Conservation (phyloP, 2,329 filamentous ascomycete species). For the Aspergillus udagawae region DNA sequence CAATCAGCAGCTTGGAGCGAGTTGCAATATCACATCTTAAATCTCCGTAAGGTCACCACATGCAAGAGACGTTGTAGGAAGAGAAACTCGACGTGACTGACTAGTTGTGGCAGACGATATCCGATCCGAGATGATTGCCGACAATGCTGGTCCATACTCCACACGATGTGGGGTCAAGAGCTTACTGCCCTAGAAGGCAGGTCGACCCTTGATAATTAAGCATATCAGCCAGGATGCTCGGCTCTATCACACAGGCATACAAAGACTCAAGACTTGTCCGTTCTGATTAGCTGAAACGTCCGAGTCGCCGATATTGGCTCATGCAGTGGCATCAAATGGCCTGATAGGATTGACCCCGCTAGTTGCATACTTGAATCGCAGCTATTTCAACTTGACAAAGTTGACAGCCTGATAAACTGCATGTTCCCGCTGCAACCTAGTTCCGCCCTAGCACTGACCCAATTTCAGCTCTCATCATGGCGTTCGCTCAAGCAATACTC, state of each 20-base stretch:
- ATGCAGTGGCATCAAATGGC: not conserved
- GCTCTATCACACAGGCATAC: not conserved
- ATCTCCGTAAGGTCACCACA: no score
- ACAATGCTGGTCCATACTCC: no score
- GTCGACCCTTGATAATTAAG: no score
- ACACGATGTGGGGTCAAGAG: no score
- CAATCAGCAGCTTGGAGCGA: no score
- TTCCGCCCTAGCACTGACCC: not conserved
- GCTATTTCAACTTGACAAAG: not conserved
- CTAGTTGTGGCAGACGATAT: no score
- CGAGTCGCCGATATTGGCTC: not conserved
- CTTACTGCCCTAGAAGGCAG: no score
- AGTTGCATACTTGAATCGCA: not conserved
- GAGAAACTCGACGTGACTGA: no score
- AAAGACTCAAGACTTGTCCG: not conserved
- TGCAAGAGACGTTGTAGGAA: no score
- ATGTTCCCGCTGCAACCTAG: not conserved
- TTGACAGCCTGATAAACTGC: not conserved
- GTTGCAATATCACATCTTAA: no score
- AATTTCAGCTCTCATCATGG: constrained; percentile 13
- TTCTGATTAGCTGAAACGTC: not conserved
- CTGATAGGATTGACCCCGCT: not conserved
- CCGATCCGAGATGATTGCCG: no score
- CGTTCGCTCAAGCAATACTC: constrained; percentile 19
- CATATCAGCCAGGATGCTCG: not conserved